Conservation (phyloP, 202 grass and related monocot species). For the Schoenoplectus tabernaemontani region DNA sequence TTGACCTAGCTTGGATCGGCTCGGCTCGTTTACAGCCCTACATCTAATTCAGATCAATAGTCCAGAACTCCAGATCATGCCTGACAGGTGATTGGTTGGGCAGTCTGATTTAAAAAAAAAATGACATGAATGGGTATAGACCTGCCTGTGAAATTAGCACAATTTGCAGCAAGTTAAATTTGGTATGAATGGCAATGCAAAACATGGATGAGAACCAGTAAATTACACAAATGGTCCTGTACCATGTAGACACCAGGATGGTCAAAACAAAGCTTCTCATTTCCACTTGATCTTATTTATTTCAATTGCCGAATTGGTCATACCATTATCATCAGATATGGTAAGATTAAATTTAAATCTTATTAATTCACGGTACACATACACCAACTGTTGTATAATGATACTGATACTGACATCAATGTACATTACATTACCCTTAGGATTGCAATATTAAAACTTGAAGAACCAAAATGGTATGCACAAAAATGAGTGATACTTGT, state of each 20-base stretch:
- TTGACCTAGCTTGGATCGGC: no score
- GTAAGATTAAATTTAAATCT: background rate
- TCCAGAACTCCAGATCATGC: background rate
- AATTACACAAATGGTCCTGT: background rate
- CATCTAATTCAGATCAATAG: background rate
- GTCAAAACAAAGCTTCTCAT: background rate
- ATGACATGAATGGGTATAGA: background rate
- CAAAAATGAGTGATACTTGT: background rate
- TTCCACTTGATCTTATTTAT: no score
- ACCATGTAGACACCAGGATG: background rate
- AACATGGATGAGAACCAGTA: background rate
- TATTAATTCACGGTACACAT: background rate
- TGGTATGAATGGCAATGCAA: background rate
- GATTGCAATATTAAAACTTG: no score
- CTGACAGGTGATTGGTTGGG: background rate
- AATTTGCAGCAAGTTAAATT: background rate
- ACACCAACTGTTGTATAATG: background rate
- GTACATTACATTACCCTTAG: no score
- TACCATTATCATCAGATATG: background rate
- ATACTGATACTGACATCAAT: background rate
- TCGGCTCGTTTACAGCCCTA: no score
- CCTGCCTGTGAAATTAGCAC: background rate
- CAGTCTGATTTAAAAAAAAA: background rate
- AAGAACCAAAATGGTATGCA: background rate
- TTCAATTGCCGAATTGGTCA: background rate